Evolutionary conservation across 2,329 filamentous ascomycete species (phyloP).

Genomic region (Venturia effusa): DNA sequence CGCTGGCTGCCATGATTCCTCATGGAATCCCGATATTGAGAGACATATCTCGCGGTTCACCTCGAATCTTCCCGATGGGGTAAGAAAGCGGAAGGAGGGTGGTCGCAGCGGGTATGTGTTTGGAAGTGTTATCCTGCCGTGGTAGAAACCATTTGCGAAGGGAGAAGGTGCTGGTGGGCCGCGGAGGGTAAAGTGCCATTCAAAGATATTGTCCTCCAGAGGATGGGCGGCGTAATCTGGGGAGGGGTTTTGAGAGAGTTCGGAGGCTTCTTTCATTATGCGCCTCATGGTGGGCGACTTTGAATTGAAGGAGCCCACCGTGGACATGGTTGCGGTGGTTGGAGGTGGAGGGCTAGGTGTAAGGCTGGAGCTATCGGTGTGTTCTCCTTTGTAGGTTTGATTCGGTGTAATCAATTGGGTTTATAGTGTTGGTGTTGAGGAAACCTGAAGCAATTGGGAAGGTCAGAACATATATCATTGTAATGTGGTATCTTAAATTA

Average conservation of each 20-base stretch:
- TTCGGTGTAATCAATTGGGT: not conserved
- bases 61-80: slow-evolving; percentile 86
- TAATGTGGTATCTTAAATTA: not conserved
- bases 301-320: slow-evolving; percentile 4
- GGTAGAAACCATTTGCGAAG: slow-evolving; percentile 77
- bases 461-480: too few relatives aligned
- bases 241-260: slow-evolving; percentile 70
- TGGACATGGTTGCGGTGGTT: not conserved
- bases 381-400: not conserved
- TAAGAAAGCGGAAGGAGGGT: slow-evolving; percentile 90
- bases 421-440: not conserved
- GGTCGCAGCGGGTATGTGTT: slow-evolving; percentile 84
- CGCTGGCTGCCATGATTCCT: slow-evolving; percentile 97
- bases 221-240: slow-evolving; percentile 78
- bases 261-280: slow-evolving; percentile 83
- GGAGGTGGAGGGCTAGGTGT: not conserved
- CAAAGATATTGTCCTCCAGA: slow-evolving; percentile 81
- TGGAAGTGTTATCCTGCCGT: slow-evolving; percentile 87
- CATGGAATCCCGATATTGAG: slow-evolving; percentile 86
- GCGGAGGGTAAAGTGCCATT: slow-evolving; percentile 98
- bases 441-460: too few relatives aligned
- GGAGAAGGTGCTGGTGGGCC: slow-evolving; percentile 70
- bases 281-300: slow-evolving; percentile 62
- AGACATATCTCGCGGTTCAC: slow-evolving; percentile 95
- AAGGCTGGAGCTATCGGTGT: not conserved